Percentiles rank a stretch among this genome's conserved stretches.
Evolutionary conservation across 805 yeast species (phyloP).

Genomic region (Saturnispora dispora): DNA sequence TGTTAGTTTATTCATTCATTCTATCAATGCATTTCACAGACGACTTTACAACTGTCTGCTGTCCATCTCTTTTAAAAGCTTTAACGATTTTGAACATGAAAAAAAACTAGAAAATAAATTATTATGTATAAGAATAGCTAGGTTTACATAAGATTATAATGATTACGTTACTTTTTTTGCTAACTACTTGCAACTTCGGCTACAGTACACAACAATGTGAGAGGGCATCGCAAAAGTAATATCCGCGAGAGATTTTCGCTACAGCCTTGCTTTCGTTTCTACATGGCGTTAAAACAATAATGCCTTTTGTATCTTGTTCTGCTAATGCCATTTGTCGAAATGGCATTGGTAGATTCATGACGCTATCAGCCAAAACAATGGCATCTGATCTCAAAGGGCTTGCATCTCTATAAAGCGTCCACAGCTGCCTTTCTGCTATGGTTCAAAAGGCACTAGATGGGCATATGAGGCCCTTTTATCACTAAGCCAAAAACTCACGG

Average conservation of each 20-base stretch:
- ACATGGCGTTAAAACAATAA: not conserved
- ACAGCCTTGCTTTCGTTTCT: not conserved
- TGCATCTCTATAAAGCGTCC: not conserved
- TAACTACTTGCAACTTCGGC: not conserved
- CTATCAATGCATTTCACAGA: not conserved
- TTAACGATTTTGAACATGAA: not conserved
- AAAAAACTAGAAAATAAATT: not conserved
- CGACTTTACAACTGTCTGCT: not conserved
- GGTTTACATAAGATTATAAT: not conserved
- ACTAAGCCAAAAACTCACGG: not conserved
- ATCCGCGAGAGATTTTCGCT: not conserved
- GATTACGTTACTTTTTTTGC: not conserved
- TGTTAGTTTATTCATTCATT: slow-evolving; percentile 28
- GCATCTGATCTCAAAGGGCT: not conserved
- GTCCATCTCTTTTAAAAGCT: not conserved
- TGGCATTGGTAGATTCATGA: not conserved
- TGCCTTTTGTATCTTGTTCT: not conserved
- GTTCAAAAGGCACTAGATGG: not conserved
- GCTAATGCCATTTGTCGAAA: not conserved
- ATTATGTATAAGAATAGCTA: not conserved
- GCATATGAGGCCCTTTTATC: not conserved
- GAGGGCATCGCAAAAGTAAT: too few species aligned
- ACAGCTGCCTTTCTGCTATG: not conserved
- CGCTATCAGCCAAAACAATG: not conserved
- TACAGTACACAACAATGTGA: not conserved